These are phyloP conservation scores for Harringtonia lauricola DNA, from an alignment of 2,329 filamentous ascomycete genomes.

Conservation along the genomic window DNA sequence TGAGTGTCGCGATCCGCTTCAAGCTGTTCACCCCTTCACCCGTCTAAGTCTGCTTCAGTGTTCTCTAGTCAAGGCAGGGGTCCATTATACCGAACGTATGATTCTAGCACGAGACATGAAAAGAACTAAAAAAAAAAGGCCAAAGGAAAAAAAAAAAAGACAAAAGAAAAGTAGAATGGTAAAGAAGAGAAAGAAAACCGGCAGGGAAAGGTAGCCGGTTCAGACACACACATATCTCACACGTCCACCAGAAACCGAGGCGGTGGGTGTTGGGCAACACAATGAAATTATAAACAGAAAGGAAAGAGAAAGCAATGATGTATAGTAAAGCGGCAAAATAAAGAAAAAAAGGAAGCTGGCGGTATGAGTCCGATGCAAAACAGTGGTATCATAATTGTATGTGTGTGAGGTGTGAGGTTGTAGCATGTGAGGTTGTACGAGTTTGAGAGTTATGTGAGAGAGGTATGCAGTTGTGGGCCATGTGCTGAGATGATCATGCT, in stretches of 20 bases:
- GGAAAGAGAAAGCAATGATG: neutral
- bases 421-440: too few relatives aligned
- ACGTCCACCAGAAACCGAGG: neutral
- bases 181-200: conserved; percentile 2
- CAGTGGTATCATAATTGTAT: neutral
- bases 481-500: too few relatives aligned
- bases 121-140: neutral
- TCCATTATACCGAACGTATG: too few relatives aligned
- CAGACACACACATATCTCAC: neutral
- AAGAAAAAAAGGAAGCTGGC: conserved; percentile 4
- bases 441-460: neutral
- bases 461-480: too few relatives aligned
- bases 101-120: too few relatives aligned
- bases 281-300: conserved; percentile 1
- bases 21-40: too few relatives aligned
- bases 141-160: neutral
- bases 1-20: too few relatives aligned
- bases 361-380: conserved; percentile 3
- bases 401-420: too few relatives aligned
- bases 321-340: conserved; percentile 13
- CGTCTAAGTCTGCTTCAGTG: too few relatives aligned
- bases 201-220: neutral
- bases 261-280: too few relatives aligned
- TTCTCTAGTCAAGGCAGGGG: too few relatives aligned
- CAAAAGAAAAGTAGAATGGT: conserved; percentile 22